Conservation (phyloP, 1,284 basidiomycete species). For the Ustilago hordei region DNA sequence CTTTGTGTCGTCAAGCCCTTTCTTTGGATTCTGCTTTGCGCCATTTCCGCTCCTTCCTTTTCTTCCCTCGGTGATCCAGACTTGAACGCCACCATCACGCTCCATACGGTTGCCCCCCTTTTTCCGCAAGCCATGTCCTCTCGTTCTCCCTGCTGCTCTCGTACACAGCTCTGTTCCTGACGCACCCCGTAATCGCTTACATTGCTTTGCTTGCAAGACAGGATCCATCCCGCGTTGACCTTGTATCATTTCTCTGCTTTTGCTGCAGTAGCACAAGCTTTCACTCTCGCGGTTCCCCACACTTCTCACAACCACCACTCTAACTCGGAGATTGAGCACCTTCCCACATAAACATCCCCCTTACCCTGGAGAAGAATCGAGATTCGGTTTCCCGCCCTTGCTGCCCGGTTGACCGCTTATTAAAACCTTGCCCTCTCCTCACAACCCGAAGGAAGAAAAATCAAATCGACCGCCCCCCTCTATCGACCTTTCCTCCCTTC, state of each 20-base stretch:
- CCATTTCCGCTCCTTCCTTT: not conserved
- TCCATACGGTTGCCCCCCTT: not conserved
- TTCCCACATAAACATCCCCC: not conserved
- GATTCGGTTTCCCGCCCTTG: not conserved
- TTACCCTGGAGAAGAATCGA: not conserved
- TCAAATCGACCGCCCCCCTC: not conserved
- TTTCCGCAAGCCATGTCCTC: not conserved
- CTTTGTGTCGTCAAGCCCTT: not conserved
- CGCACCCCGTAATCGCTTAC: not conserved
- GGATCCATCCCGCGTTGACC: not conserved
- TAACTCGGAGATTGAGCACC: not conserved
- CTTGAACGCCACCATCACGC: conserved; percentile 3
- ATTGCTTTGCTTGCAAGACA: not conserved
- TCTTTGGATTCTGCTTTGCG: not conserved
- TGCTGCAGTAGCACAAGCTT: not conserved
- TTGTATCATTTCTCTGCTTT: no score
- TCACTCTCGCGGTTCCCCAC: conserved; percentile 1
- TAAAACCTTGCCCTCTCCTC: not conserved
- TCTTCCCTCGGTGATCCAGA: not conserved
- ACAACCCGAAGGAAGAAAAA: not conserved
- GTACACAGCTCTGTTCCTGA: not conserved
- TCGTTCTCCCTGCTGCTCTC: not conserved
- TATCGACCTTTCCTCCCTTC: not conserved
- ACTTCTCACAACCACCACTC: conserved; percentile 5
- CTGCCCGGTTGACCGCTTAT: not conserved